Evolutionary conservation across 305 asterid genomes (phyloP).

Genomic region (Fraxinus velutina): DNA sequence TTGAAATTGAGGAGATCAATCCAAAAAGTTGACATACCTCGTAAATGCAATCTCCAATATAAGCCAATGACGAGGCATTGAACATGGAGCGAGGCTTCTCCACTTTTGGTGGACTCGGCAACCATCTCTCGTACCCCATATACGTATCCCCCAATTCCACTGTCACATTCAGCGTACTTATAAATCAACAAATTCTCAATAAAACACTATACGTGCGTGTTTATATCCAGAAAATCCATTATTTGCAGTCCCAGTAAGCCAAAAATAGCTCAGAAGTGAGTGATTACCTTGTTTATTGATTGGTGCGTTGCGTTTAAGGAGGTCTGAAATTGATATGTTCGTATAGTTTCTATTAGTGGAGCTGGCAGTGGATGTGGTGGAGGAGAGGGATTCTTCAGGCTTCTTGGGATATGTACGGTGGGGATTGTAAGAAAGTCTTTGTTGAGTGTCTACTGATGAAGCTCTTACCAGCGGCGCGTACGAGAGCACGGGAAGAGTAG

Average conservation of each 20-base stretch:
- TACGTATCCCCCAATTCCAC: slow-evolving; percentile 46
- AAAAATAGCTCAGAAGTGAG: background rate
- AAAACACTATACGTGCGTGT: background rate
- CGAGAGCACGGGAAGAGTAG: slow-evolving; percentile 36
- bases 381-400: slow-evolving; percentile 25
- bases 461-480: slow-evolving; percentile 37
- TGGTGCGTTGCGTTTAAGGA: slow-evolving; percentile 55
- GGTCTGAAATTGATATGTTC: slow-evolving; percentile 39
- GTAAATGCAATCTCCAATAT: slow-evolving; percentile 83
- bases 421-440: slow-evolving; percentile 66
- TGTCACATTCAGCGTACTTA: slow-evolving; percentile 19
- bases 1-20: background rate
- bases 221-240: background rate
- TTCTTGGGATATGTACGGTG: slow-evolving; percentile 69
- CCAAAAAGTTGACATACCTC: slow-evolving; percentile 44
- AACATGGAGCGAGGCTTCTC: slow-evolving; percentile 83
- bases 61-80: slow-evolving; percentile 89
- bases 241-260: background rate
- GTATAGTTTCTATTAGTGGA: slow-evolving; percentile 21
- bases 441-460: slow-evolving; percentile 67
- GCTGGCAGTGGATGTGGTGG: slow-evolving; percentile 29
- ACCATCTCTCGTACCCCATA: slow-evolving; percentile 84
- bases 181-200: background rate
- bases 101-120: slow-evolving; percentile 74
- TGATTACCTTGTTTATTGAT: slow-evolving; percentile 32